These are phyloP conservation scores for Lasiosphaeria hispida DNA, from an alignment of 495 filamentous ascomycete species.

Conservation along the genomic window DNA sequence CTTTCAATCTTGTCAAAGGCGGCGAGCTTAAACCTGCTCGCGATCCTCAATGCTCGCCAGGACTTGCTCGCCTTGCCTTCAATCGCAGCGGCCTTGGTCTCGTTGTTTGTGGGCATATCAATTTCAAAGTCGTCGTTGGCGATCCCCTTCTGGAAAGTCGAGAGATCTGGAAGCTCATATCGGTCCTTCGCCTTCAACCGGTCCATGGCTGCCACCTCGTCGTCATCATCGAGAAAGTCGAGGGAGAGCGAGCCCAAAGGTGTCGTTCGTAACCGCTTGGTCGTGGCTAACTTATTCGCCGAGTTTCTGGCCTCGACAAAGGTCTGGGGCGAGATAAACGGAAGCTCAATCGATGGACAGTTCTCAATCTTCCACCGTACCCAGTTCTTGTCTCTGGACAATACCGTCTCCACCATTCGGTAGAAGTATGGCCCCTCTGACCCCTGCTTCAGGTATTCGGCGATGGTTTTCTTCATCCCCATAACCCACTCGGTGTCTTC, in stretches of 20 bases:
- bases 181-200: conserved; percentile 46
- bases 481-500: conserved; percentile 84
- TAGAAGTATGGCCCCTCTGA: conserved; percentile 87
- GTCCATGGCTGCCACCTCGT: conserved; percentile 43
- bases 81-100: conserved; percentile 63
- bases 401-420: conserved; percentile 91
- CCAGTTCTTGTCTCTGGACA: conserved; percentile 96
- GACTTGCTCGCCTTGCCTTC: conserved; percentile 78
- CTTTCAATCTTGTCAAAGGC: conserved; percentile 85
- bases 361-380: conserved; percentile 95
- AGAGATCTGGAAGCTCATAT: conserved; percentile 45
- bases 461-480: conserved; percentile 69
- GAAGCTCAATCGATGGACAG: conserved; percentile 79
- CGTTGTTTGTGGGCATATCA: conserved; percentile 69
- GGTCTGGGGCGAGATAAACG: conserved; percentile 61
- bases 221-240: conserved; percentile 69
- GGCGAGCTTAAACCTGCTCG: conserved; percentile 65
- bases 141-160: conserved; percentile 57
- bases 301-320: conserved; percentile 64
- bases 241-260: conserved; percentile 71
- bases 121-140: conserved; percentile 75
- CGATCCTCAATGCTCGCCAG: conserved; percentile 82
- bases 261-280: conserved; percentile 61
- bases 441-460: conserved; percentile 69
- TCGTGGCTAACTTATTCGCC: conserved; percentile 61